A percentile compares a stretch with the other conserved stretches of the same genome.
These are phyloP conservation scores for Microsporum canis DNA, from an alignment of 2,329 filamentous ascomycete genomes.

Conservation along the genomic window DNA sequence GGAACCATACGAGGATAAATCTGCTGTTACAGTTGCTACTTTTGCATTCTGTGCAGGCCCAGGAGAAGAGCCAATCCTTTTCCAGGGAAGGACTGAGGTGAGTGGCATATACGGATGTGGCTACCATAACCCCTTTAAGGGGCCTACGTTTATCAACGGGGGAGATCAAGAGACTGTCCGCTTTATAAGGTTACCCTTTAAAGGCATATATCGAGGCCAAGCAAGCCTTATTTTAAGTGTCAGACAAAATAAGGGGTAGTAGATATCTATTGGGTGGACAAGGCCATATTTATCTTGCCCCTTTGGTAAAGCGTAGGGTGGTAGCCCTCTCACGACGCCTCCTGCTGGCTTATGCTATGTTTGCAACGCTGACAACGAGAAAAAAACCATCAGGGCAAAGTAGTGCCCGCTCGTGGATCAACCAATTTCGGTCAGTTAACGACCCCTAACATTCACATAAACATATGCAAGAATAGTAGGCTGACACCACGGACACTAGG, in stretches of 20 bases:
- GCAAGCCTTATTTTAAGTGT: too few species aligned
- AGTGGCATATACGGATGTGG: neutral
- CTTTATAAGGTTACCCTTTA: neutral
- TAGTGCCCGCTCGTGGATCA: slow-evolving; percentile 74
- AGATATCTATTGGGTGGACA: neutral
- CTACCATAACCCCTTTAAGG: neutral
- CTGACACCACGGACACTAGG: slow-evolving; percentile 42
- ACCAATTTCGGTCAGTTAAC: slow-evolving; percentile 61
- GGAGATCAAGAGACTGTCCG: neutral
- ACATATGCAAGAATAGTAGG: slow-evolving; percentile 11
- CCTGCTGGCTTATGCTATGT: too few species aligned
- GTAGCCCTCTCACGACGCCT: too few species aligned
- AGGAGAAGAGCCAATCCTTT: slow-evolving; percentile 70
- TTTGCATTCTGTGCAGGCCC: slow-evolving; percentile 86
- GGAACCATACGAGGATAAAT: slow-evolving; percentile 78
- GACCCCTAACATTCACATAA: neutral
- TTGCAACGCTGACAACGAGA: neutral
- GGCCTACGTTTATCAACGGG: neutral
- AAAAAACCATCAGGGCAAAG: slow-evolving; percentile 48
- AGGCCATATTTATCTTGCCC: neutral
- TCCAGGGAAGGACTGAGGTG: slow-evolving; percentile 80
- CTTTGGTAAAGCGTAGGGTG: neutral
- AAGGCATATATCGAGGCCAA: neutral
- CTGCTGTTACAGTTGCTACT: slow-evolving; percentile 85
- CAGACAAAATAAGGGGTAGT: too few species aligned